A percentile compares a stretch with the other conserved stretches of the same genome.
These are phyloP conservation scores for Aureobasidium sp. DNA, from an alignment of 2,329 filamentous ascomycete genomes.

Conservation along the genomic window DNA sequence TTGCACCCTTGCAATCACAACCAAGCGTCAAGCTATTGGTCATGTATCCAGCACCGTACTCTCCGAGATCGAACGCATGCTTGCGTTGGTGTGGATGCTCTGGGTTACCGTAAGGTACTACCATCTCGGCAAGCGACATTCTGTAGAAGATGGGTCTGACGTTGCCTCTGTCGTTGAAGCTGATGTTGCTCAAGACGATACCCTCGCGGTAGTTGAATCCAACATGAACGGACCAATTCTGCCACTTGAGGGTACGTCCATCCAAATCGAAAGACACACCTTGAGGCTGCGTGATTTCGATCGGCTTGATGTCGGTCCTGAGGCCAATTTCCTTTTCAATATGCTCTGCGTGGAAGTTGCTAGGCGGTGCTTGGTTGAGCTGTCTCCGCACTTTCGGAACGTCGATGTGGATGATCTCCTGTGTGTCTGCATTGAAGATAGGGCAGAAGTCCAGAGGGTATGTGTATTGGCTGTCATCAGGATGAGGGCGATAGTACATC, in stretches of 20 bases:
- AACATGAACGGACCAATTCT: conserved; percentile 88
- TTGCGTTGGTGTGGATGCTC: conserved; percentile 74
- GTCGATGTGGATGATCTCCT: conserved; percentile 74
- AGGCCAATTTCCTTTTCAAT: conserved; percentile 69
- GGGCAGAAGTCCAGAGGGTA: conserved; percentile 92
- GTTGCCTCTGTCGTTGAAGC: conserved; percentile 63
- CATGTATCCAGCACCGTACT: conserved; percentile 77
- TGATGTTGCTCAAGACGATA: conserved; percentile 82
- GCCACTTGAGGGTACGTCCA: conserved; percentile 71
- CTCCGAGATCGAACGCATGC: conserved; percentile 67
- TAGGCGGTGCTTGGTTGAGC: conserved; percentile 59
- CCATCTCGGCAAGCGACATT: conserved; percentile 86
- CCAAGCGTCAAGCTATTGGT: conserved; percentile 53
- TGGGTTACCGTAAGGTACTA: conserved; percentile 69
- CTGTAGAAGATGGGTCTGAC: conserved; percentile 79
- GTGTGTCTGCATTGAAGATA: conserved; percentile 74
- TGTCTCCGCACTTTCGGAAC: conserved; percentile 69
- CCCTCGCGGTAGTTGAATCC: conserved; percentile 95
- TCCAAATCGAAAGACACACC: conserved; percentile 78
- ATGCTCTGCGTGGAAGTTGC: conserved; percentile 70
- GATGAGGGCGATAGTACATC: conserved; percentile 89
- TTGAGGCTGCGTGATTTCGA: conserved; percentile 80
- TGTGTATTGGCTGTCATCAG: conserved; percentile 83
- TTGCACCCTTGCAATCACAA: conserved; percentile 81
- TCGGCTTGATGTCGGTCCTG: conserved; percentile 70